Evolutionary conservation across 257 asterid species (phyloP).

Genomic region (Nyctanthes arbortristis): DNA sequence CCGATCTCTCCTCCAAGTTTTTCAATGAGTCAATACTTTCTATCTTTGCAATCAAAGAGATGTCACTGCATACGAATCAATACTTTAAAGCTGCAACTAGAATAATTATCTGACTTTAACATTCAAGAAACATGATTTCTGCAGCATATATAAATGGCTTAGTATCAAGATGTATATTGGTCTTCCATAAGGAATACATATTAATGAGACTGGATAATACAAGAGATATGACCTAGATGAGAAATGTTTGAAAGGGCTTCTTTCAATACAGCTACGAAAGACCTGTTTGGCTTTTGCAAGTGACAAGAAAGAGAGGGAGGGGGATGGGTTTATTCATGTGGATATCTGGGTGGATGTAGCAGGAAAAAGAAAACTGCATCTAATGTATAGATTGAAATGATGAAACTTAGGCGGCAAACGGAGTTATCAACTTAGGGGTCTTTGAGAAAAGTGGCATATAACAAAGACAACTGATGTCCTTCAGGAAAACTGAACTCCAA

Average conservation of each 20-base stretch:
- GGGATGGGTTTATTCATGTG: not conserved
- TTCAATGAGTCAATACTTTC: constrained; percentile 95
- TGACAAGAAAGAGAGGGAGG: constrained; percentile 1
- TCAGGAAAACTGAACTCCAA: not conserved
- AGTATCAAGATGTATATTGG: too few relatives aligned
- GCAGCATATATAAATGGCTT: too few relatives aligned
- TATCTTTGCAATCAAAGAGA: constrained; percentile 84
- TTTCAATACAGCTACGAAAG: not conserved
- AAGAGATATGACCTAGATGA: not conserved
- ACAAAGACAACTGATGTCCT: not conserved
- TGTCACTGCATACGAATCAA: constrained; percentile 62
- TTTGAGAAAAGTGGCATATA: not conserved
- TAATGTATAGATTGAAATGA: not conserved
- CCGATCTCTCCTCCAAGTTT: constrained; percentile 96
- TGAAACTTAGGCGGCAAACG: not conserved
- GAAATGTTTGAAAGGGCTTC: not conserved
- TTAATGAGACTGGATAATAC: too few relatives aligned
- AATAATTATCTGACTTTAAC: not conserved
- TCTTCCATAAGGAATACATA: too few relatives aligned
- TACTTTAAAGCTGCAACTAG: constrained; percentile 3
- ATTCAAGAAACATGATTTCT: too few relatives aligned
- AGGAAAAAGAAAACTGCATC: not conserved
- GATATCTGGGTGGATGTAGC: not conserved
- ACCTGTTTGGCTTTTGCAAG: not conserved
- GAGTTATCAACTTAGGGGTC: not conserved